Conservation (phyloP, 345 rosid species). For the Eucalyptus sideroxylon region DNA sequence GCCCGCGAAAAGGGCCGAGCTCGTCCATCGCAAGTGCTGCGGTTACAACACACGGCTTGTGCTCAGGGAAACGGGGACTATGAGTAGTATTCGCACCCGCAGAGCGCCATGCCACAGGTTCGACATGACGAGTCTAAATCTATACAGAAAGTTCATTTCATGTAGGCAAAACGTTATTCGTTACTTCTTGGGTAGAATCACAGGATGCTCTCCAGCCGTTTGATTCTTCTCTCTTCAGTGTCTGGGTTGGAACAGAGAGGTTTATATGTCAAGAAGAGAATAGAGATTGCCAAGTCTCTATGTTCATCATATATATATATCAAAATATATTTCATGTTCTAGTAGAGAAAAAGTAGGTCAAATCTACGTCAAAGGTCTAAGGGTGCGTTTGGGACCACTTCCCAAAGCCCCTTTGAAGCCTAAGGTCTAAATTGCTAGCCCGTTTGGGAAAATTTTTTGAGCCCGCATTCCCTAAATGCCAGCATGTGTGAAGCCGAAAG, state of each 20-base stretch:
- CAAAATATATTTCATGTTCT: no score
- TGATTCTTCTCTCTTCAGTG: neutral
- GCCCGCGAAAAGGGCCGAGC: neutral
- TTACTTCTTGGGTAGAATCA: neutral
- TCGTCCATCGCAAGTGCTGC: neutral
- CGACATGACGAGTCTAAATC: neutral
- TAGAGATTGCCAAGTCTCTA: neutral
- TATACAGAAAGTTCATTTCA: neutral
- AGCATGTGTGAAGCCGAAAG: no score
- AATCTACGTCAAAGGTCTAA: neutral
- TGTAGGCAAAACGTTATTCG: neutral
- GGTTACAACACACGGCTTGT: neutral
- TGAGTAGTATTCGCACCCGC: neutral
- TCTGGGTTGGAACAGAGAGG: neutral
- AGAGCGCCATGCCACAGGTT: neutral
- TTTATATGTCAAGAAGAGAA: neutral
- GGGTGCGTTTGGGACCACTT: no score
- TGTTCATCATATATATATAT: neutral
- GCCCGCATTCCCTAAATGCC: no score
- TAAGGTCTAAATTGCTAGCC: no score
- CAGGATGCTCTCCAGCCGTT: neutral
- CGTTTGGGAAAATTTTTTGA: no score
- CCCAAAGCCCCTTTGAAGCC: no score
- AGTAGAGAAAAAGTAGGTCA: no score
- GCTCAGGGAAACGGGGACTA: neutral